Conservation (phyloP, 2,329 filamentous ascomycete genomes). For the Cytospora paraplurivora region DNA sequence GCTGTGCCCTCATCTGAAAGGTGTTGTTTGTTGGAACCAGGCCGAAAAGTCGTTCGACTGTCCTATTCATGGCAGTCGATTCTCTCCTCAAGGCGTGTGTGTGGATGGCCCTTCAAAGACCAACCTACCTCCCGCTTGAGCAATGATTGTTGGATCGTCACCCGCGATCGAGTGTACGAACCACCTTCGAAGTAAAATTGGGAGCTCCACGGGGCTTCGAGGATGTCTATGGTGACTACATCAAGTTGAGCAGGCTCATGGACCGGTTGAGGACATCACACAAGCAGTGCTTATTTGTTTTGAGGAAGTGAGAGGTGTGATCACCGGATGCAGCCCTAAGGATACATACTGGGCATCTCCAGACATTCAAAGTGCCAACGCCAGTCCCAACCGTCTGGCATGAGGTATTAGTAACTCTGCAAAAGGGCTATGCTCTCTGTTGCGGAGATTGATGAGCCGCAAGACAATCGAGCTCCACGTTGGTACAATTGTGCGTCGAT, state of each 20-base stretch:
- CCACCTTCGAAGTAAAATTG: not conserved
- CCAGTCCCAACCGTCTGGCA: not conserved
- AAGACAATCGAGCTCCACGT: no score
- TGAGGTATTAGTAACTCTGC: no score
- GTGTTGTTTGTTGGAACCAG: constrained; percentile 58
- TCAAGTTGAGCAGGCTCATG: not conserved
- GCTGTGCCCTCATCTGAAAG: constrained; percentile 58
- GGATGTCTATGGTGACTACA: not conserved
- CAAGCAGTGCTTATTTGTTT: not conserved
- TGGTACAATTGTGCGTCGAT: no score
- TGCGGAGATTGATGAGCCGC: not conserved
- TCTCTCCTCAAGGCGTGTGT: constrained; percentile 41
- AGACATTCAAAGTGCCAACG: not conserved
- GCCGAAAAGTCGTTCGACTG: constrained; percentile 58
- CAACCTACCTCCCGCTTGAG: constrained; percentile 30
- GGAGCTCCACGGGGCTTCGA: not conserved
- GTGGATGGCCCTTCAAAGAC: constrained; percentile 41
- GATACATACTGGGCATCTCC: not conserved
- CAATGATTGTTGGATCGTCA: not conserved
- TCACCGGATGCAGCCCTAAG: not conserved
- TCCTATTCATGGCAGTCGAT: constrained; percentile 49
- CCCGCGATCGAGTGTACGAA: not conserved
- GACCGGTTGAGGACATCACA: not conserved
- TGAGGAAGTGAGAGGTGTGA: not conserved
- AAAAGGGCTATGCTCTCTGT: not conserved